These are phyloP conservation scores for Marchantia paleacea DNA, from an alignment of 225 moss, liverwort and hornwort species.

Conservation along the genomic window DNA sequence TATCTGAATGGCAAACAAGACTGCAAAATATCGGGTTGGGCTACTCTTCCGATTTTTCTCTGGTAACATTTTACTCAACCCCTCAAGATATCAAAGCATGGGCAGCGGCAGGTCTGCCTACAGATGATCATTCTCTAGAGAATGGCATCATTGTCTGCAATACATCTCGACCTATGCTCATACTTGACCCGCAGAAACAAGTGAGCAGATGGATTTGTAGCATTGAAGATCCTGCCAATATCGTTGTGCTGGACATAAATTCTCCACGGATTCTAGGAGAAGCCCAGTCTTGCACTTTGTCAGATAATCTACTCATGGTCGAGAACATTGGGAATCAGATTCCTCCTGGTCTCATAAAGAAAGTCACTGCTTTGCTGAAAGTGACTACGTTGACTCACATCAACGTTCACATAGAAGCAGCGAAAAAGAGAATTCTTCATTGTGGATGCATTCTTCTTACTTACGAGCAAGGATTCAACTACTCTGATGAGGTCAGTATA, in stretches of 20 bases:
- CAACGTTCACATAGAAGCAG: not conserved
- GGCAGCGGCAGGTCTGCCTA: slow-evolving; percentile 49
- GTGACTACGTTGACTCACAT: not conserved
- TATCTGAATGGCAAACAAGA: slow-evolving; percentile 39
- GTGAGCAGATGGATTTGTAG: slow-evolving; percentile 51
- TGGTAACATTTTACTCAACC: slow-evolving; percentile 44
- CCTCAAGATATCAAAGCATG: slow-evolving; percentile 49
- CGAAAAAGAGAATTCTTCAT: slow-evolving; percentile 19
- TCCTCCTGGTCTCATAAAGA: slow-evolving; percentile 39
- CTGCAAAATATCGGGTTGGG: slow-evolving; percentile 33
- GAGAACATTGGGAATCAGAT: slow-evolving; percentile 48
- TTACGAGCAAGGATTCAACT: slow-evolving; percentile 48
- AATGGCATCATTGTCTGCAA: slow-evolving; percentile 54
- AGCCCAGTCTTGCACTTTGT: slow-evolving; percentile 30
- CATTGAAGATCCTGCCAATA: slow-evolving; percentile 40
- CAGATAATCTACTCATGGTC: slow-evolving; percentile 32
- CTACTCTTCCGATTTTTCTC: slow-evolving; percentile 41
- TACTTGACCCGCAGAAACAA: slow-evolving; percentile 55
- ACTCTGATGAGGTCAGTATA: slow-evolving; percentile 42
- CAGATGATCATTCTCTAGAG: slow-evolving; percentile 49
- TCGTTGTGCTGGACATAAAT: slow-evolving; percentile 37
- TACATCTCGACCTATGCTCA: slow-evolving; percentile 42
- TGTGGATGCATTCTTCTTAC: slow-evolving; percentile 43
- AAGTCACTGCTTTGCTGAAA: slow-evolving; percentile 29
- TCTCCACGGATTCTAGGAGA: slow-evolving; percentile 35